Evolutionary conservation across 2,329 filamentous ascomycete genomes (phyloP), one percentile per base, ranked within the genome.

Genomic region (Cladosporium sp.): DNA sequence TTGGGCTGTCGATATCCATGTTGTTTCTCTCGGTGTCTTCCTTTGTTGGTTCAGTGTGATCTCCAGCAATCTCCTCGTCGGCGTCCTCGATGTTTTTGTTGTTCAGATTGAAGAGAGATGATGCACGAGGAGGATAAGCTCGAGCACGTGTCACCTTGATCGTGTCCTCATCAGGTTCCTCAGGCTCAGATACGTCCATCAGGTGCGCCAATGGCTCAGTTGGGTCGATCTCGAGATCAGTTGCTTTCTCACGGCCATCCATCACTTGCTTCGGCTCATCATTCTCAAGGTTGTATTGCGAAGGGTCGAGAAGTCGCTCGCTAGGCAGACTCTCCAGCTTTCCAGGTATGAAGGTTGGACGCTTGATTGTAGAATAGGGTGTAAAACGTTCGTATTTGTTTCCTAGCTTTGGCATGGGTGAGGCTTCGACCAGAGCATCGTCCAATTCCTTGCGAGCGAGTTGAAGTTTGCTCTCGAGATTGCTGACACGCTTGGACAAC

Each of bases 401-500:
- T 23, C 75, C 75, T 32, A 81, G 58, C 16, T 76, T 72, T 0
- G 79, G 79, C 21, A 76, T 68, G 0, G 79, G 77, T 6, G 77
- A 76, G 7, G 76, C 72, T 43, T 83, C 79, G 13, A 77, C 77
- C 18, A 85, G 75, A 46, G 83, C 78, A 5, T 82, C 77, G 34
- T 80, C 78, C 26, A 89, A 79, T 73, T 89, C 83, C 58, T 80
- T 80, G 36, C 85, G 80, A 10, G 85, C 85, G 39, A 80, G 79
- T 18, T 84, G 78, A 32, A 89, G 80, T 72, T 88, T 87, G 14
- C 78, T 74, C 70, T 89, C 86, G 14, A 89, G 80, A 68, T 88
- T 82, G 68, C 85, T 87, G 32, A 89, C 86, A 61, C 85, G 82
- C 76, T 86, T 87, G 48, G 81, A 78, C 34, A 89, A 76, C 67